Base-by-base conservation (phyloP, 352 stramenopile genomes). In the Phytophthora vignae region DNA sequence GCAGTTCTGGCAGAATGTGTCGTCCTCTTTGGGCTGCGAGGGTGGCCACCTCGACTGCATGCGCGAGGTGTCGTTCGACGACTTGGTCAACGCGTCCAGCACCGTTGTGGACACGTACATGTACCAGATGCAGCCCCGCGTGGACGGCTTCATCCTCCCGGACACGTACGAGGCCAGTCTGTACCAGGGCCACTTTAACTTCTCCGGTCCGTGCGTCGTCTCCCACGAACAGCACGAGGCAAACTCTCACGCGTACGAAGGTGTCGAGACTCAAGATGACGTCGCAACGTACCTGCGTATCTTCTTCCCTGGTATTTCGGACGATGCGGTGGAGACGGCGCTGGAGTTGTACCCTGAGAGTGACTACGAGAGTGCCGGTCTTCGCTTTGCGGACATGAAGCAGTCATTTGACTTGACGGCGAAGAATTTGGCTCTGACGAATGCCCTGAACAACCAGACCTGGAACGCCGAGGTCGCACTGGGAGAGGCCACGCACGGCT, bases 101-200 rank as follows among this genome's bases (percentile, higher is more conserved):
- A 33, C 60, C 38, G 6, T 53, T 42, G 57, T 73, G 27, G 19
- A n/a, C 40, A 19, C 40, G 38, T 63, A 67, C 42, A 55, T 42
- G 50, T 67, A 72, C 57, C 19, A 57, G 25, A 36, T 72, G 44
- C 65, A 72, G 65, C 65, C 65, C 6, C 65, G 65, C 2, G 57
- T 66, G 50, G 65, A 73, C 29, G 58, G 65, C 11, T 61, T 44
- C 14, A 57, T 73, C 38, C 42, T 78, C 40, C 49, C 72, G 2
- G 61, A 78, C 58, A 78, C 72, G 27, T 76, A 73, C 54, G 72
- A 78, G 54, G 60, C 67, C 1, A 68, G 57, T 14, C 33, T 78
- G 56, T 78, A 78, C 53, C 67, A 78, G 59, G 67, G 72, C 0
- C 67, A 75, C 59, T 76, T 78, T 53, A 78, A 78, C 57, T 78